phyloP scores from a whole-genome alignment of 2,329 filamentous ascomycete genomes.

The Aspergillus awamori region DNA sequence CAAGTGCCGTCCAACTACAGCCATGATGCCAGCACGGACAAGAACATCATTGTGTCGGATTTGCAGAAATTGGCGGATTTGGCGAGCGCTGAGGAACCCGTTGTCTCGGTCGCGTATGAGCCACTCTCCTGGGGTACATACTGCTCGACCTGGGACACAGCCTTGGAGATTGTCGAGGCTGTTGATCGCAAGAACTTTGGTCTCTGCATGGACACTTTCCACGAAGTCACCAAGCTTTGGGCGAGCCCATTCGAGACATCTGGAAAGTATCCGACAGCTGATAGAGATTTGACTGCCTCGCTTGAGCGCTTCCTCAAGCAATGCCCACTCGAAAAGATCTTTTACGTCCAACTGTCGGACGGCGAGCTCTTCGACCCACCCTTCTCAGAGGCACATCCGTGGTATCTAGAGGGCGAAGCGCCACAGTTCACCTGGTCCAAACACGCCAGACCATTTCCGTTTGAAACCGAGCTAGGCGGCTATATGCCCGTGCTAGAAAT shows the following conservation, averaged over 20 bases:
- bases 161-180: constrained; percentile 28
- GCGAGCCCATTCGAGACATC: constrained; percentile 28
- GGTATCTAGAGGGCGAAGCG: constrained; percentile 33
- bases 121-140: constrained; percentile 37
- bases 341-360: constrained; percentile 43
- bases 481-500: constrained; percentile 36
- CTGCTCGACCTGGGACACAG: constrained; percentile 38
- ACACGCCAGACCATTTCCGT: constrained; percentile 36
- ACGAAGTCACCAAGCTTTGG: constrained; percentile 38
- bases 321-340: constrained; percentile 34
- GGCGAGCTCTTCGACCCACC: constrained; percentile 37
- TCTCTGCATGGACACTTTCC: constrained; percentile 43
- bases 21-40: constrained; percentile 28
- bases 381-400: constrained; percentile 33
- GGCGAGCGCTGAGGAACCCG: constrained; percentile 22
- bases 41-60: constrained; percentile 32
- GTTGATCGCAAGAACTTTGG: constrained; percentile 42
- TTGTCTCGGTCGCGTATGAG: constrained; percentile 41
- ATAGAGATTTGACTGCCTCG: constrained; percentile 25
- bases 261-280: constrained; percentile 30
- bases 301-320: constrained; percentile 23
- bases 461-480: constrained; percentile 30
- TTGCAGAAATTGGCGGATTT: constrained; percentile 37
- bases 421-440: constrained; percentile 35
- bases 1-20: constrained; percentile 38